phyloP scores from a whole-genome alignment of 805 yeast species.

The Jamesozyma hellenica region DNA sequence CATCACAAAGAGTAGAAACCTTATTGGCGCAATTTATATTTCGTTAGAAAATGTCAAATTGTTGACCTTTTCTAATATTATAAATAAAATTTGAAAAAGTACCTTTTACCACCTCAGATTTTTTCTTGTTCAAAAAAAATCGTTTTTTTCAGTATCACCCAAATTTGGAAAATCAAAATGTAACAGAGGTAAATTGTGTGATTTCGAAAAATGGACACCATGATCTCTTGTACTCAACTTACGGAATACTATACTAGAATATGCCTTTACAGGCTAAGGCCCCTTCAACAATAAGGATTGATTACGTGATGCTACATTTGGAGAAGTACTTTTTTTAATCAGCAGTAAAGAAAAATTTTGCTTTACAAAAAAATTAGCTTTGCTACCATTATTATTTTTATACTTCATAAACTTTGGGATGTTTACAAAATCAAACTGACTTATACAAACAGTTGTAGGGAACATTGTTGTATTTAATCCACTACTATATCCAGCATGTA shows the following conservation, averaged over 20 bases:
- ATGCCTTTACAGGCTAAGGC: too few relatives aligned
- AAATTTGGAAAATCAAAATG: neutral
- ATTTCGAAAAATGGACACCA: neutral
- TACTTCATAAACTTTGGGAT: neutral
- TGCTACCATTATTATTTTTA: neutral
- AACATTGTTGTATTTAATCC: conserved; percentile 3
- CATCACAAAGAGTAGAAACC: conserved; percentile 83
- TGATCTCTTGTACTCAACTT: too few relatives aligned
- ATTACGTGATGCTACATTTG: neutral
- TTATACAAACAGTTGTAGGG: neutral
- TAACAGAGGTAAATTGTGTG: neutral
- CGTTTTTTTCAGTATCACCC: neutral
- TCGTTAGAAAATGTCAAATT: conserved; percentile 15
- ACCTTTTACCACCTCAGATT: conserved; percentile 40
- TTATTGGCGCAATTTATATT: conserved; percentile 27
- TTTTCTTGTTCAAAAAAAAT: conserved; percentile 10
- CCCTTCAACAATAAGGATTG: too few relatives aligned
- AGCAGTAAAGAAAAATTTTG: neutral
- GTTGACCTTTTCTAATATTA: conserved; percentile 20
- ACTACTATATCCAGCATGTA: conserved; percentile 8
- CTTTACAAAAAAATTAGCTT: neutral
- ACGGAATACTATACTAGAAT: too few relatives aligned
- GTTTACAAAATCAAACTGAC: neutral
- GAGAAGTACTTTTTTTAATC: too few relatives aligned
- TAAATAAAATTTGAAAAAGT: conserved; percentile 42